Conservation (phyloP, 768 basidiomycete genomes). For the Phaffia australis region DNA sequence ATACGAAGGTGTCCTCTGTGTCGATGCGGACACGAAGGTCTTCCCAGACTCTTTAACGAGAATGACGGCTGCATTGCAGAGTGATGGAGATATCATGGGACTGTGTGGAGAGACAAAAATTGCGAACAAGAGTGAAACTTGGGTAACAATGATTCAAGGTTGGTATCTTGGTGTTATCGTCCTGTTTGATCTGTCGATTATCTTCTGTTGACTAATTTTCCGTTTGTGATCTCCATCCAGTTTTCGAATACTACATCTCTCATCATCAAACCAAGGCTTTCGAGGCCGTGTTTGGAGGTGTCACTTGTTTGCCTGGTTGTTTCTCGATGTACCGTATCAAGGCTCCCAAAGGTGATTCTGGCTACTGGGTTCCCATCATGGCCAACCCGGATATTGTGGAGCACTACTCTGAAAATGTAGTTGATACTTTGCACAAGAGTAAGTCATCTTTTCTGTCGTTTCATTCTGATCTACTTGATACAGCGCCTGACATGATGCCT, state of each 20-base stretch:
- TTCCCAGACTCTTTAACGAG: conserved; percentile 96
- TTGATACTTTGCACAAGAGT: conserved; percentile 95
- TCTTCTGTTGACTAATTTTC: not conserved
- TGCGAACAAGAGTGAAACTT: conserved; percentile 96
- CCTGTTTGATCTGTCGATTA: not conserved
- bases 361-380: conserved; percentile 96
- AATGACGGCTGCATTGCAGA: conserved; percentile 93
- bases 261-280: conserved; percentile 99
- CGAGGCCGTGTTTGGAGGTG: conserved; percentile 98
- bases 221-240: conserved; percentile 40
- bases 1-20: conserved; percentile 84
- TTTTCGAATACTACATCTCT: conserved; percentile 99
- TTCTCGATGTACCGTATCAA: conserved; percentile 99
- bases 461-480: not conserved
- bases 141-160: conserved; percentile 99
- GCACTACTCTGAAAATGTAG: conserved; percentile 98
- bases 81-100: conserved; percentile 97
- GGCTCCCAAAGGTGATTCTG: conserved; percentile 82
- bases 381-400: conserved; percentile 98
- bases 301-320: conserved; percentile 97
- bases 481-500: not conserved
- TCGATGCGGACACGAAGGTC: conserved; percentile 59
- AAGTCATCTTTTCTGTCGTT: not conserved
- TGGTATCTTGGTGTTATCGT: conserved; percentile 33
- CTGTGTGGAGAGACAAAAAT: conserved; percentile 99